Percentiles rank a stretch among this genome's conserved stretches.
Evolutionary conservation across 805 yeast species (phyloP).

Genomic region (Lachancea sp.): DNA sequence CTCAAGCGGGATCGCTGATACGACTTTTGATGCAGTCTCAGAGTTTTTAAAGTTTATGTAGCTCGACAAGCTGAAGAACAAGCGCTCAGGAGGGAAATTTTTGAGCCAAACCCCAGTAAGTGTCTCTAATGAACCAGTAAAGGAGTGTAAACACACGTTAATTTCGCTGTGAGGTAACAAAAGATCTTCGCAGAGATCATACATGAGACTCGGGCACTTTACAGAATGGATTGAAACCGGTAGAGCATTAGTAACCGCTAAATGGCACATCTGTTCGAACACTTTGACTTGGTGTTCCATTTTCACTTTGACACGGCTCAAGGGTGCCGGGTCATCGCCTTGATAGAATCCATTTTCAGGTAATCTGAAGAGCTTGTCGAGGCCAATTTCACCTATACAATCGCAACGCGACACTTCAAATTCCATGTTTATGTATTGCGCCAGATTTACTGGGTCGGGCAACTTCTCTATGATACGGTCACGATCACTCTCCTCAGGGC

Average conservation of each 20-base stretch:
- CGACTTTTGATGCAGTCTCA: conserved; percentile 27
- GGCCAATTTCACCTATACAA: conserved; percentile 85
- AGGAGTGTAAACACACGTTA: conserved; percentile 70
- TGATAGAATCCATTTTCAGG: conserved; percentile 51
- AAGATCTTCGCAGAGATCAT: conserved; percentile 32
- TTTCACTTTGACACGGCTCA: conserved; percentile 47
- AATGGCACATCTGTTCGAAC: conserved; percentile 42
- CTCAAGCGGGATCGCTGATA: conserved; percentile 33
- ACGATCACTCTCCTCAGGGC: conserved; percentile 29
- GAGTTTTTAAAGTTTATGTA: conserved; percentile 23
- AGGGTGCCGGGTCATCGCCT: conserved; percentile 11
- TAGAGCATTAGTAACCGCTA: conserved; percentile 45
- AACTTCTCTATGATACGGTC: conserved; percentile 38
- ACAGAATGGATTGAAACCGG: conserved; percentile 83
- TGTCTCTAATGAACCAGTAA: conserved; percentile 74
- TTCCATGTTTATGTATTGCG: conserved; percentile 26
- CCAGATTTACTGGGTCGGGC: conserved; percentile 55
- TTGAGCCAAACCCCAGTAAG: conserved; percentile 41
- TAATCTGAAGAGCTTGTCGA: conserved; percentile 69
- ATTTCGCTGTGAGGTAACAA: conserved; percentile 20
- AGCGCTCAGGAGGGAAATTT: conserved; percentile 19
- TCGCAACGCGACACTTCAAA: conserved; percentile 15
- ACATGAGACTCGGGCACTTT: conserved; percentile 60
- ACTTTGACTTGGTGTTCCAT: conserved; percentile 61
- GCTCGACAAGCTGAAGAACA: conserved; percentile 29